These are phyloP conservation scores for Ceratobasidium sp. DNA, from an alignment of 1,284 basidiomycete genomes.

Conservation along the genomic window DNA sequence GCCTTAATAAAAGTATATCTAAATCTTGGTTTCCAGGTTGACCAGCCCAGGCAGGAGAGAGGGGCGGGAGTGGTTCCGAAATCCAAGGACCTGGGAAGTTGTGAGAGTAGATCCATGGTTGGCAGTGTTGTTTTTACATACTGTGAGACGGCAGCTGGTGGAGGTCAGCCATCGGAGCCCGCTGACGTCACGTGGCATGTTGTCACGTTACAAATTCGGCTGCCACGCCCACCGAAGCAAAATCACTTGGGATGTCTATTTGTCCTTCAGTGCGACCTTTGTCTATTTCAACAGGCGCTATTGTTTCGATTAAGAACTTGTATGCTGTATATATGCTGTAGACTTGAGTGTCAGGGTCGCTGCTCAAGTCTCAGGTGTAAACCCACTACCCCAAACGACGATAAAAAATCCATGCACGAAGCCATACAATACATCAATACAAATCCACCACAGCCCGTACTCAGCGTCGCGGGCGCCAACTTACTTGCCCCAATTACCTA, in stretches of 20 bases:
- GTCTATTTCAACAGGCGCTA: background rate
- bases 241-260: background rate
- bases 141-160: slow-evolving; percentile 34
- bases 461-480: background rate
- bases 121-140: background rate
- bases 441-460: background rate
- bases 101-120: background rate
- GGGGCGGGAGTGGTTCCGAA: slow-evolving; percentile 45
- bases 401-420: too few relatives aligned
- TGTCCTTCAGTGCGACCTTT: background rate
- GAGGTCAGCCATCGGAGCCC: slow-evolving; percentile 37
- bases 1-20: slow-evolving; percentile 68
- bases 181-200: slow-evolving; percentile 15
- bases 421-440: background rate
- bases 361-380: too few relatives aligned
- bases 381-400: too few relatives aligned
- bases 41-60: slow-evolving; percentile 71
- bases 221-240: background rate
- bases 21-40: slow-evolving; percentile 66
- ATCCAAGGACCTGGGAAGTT: slow-evolving; percentile 39
- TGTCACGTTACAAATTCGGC: background rate
- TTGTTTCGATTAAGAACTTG: background rate
- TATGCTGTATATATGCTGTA: background rate
- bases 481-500: slow-evolving; percentile 63
- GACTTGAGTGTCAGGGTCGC: too few relatives aligned